These are phyloP conservation scores for Globisporangium viniferum DNA, from an alignment of 352 stramenopile species.

Conservation along the genomic window DNA sequence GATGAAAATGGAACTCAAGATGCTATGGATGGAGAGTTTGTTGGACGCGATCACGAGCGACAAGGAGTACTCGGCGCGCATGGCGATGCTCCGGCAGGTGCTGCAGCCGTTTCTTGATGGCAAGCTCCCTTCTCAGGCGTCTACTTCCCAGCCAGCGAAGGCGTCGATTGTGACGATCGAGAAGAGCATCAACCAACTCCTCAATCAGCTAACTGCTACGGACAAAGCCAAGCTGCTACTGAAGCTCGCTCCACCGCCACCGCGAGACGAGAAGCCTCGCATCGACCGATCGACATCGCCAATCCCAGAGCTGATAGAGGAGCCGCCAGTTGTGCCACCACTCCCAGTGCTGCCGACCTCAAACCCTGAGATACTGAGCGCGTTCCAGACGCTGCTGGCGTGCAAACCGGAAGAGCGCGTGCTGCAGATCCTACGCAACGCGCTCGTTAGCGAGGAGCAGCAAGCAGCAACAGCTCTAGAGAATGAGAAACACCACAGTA, in stretches of 20 bases:
- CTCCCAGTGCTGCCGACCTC: slow-evolving; percentile 10
- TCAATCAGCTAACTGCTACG: slow-evolving; percentile 24
- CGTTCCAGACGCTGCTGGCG: slow-evolving; percentile 37
- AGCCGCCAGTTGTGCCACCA: not conserved
- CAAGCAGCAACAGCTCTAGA: not conserved
- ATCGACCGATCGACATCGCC: slow-evolving; percentile 37
- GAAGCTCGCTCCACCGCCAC: slow-evolving; percentile 15
- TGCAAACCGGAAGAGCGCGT: slow-evolving; percentile 37
- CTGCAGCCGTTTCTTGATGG: slow-evolving; percentile 48
- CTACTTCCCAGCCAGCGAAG: not conserved
- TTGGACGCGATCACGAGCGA: slow-evolving; percentile 37
- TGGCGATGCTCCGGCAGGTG: slow-evolving; percentile 44
- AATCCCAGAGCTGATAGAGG: slow-evolving; percentile 23
- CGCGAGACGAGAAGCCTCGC: slow-evolving; percentile 2
- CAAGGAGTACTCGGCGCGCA: slow-evolving; percentile 39
- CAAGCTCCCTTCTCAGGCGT: slow-evolving; percentile 15
- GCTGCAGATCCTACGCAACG: slow-evolving; percentile 32
- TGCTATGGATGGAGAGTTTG: slow-evolving; percentile 58
- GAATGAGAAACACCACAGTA: not conserved
- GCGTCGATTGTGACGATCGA: not conserved
- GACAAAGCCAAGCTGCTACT: slow-evolving; percentile 31
- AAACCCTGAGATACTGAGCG: slow-evolving; percentile 25
- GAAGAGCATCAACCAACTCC: slow-evolving; percentile 21
- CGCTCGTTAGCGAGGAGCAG: slow-evolving; percentile 7
- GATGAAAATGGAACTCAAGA: slow-evolving; percentile 58